phyloP scores from a whole-genome alignment of 169 alveolate genomes.

The Miamiensis avidus region DNA sequence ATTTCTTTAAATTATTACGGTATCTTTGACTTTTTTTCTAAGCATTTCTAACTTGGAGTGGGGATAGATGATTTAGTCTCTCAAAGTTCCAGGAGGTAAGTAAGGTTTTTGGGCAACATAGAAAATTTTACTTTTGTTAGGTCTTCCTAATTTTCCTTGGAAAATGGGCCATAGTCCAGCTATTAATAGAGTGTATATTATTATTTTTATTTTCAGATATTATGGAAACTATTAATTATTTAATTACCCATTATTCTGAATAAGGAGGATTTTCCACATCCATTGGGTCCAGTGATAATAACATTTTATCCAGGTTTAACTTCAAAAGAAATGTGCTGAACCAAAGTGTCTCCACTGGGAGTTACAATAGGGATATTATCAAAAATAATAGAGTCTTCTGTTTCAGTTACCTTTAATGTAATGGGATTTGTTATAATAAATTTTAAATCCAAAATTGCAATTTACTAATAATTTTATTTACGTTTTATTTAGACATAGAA shows the following conservation, averaged over 20 bases:
- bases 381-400: constrained; percentile 60
- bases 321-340: constrained; percentile 64
- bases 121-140: constrained; percentile 69
- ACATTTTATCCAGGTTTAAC: constrained; percentile 82
- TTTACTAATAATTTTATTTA: constrained; percentile 6
- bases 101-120: constrained; percentile 90
- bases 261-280: constrained; percentile 88
- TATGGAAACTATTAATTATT: background rate
- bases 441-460: too few species aligned
- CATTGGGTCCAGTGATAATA: constrained; percentile 89
- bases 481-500: constrained; percentile 20
- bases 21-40: constrained; percentile 57
- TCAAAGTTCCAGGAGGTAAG: constrained; percentile 85
- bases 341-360: constrained; percentile 83
- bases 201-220: background rate
- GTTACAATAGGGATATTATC: constrained; percentile 81
- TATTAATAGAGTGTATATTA: too few species aligned
- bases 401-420: constrained; percentile 13
- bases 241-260: constrained; percentile 81
- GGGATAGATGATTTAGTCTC: constrained; percentile 88
- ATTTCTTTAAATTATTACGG: background rate
- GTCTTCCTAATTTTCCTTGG: constrained; percentile 79
- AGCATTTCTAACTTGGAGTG: constrained; percentile 59
- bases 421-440: too few species aligned
- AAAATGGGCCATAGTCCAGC: constrained; percentile 86